phyloP scores from a whole-genome alignment of 2,329 filamentous ascomycete genomes.

The Neospermospora avenae region DNA sequence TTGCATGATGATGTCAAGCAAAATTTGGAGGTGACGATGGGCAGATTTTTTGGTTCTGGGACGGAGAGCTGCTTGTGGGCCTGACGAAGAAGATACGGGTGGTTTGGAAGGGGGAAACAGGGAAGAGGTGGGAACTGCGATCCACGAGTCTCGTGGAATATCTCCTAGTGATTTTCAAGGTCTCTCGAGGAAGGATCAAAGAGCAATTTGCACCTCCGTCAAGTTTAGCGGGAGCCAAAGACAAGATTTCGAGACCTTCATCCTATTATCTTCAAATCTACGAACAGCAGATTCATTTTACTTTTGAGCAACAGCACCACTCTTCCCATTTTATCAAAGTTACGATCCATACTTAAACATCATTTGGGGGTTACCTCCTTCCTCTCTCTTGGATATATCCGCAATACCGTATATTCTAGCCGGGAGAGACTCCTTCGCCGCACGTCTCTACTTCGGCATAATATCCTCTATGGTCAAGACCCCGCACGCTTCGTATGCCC shows the following conservation, averaged over 20 bases:
- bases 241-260: background rate
- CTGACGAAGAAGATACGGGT: background rate
- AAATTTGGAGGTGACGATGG: slow-evolving; percentile 5
- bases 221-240: background rate
- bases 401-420: slow-evolving; percentile 20
- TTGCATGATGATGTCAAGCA: too few relatives aligned
- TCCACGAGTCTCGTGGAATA: too few relatives aligned
- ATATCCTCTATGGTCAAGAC: slow-evolving; percentile 10
- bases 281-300: background rate
- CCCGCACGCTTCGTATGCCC: slow-evolving; percentile 6
- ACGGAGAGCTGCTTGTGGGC: slow-evolving; percentile 3
- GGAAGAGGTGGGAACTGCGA: background rate
- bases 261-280: too few relatives aligned
- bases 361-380: background rate
- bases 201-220: background rate
- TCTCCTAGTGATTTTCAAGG: background rate
- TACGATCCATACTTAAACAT: background rate
- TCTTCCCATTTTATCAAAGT: background rate
- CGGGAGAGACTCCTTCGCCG: slow-evolving; percentile 19
- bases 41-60: slow-evolving; percentile 15
- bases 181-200: background rate
- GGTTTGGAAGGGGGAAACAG: background rate
- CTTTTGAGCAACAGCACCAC: background rate
- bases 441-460: slow-evolving; percentile 21
- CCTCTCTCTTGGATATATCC: background rate